A percentile compares a stretch with the other conserved stretches of the same genome.
Evolutionary conservation across 768 basidiomycete genomes (phyloP).

Genomic region (Naematelia encephala): DNA sequence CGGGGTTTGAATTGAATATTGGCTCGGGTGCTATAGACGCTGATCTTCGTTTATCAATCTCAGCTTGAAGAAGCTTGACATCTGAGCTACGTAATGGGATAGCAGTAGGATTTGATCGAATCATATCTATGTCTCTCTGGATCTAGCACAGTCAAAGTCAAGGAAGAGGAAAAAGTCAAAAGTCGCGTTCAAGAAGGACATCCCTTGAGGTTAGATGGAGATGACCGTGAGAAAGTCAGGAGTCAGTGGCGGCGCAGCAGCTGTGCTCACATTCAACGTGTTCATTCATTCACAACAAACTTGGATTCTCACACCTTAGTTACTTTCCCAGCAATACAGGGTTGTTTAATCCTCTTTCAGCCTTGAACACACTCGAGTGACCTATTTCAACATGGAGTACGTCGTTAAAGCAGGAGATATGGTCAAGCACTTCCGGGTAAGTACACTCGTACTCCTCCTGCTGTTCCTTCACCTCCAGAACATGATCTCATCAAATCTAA

Average conservation of each 20-base stretch:
- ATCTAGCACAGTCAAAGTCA: no score
- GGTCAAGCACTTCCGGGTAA: constrained; percentile 48
- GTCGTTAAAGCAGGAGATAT: constrained; percentile 44
- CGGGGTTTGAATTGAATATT: neutral
- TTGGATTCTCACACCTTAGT: no score
- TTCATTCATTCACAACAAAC: no score
- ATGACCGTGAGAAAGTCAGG: no score
- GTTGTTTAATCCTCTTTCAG: constrained; percentile 1
- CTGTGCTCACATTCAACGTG: no score
- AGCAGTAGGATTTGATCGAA: constrained; percentile 43
- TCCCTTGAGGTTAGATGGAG: no score
- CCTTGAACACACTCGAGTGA: neutral
- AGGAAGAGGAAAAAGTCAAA: no score
- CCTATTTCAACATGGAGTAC: constrained; percentile 48
- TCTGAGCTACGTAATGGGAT: constrained; percentile 43
- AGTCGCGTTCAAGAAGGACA: no score
- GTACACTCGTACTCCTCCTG: constrained; percentile 7
- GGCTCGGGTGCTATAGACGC: neutral
- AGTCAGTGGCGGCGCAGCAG: no score
- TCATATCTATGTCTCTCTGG: constrained; percentile 20
- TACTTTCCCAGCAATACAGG: neutral
- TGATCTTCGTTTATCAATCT: constrained; percentile 32
- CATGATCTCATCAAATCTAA: neutral
- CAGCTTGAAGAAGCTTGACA: constrained; percentile 36
- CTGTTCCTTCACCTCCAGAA: neutral